Evolutionary conservation across 345 rosid species (phyloP), one percentile per base, ranked within the genome.

Genomic region (Nasturtium officinale): DNA sequence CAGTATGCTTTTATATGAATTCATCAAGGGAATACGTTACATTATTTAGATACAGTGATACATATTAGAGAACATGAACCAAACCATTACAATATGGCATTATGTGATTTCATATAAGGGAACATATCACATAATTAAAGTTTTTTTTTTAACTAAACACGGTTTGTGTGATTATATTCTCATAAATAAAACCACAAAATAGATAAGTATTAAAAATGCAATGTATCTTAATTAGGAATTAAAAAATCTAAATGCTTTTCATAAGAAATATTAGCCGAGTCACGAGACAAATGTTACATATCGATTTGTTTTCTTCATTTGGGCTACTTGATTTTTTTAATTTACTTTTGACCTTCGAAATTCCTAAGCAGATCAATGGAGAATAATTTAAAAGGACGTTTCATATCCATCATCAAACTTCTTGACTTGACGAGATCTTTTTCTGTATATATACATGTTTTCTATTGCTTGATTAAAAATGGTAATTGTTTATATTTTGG

Each of bases 41-140:
- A 40, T 4, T 11, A 13, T 40, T 40, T 12, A 13, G 29, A 60
- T 48, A 40, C n/a, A 12, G 42, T 26, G 13, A 10, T 9, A 35
- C 40, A 15, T 18, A 11, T 17, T 71, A 12, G 51, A 61, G 32
- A 52, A 18, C 8, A 40, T 29, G 54, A 54, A 53, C 28, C 45
- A 30, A 53, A 20, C 45, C 40, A 54, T 13, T 62, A 29, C 9
- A 21, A 21, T 53, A n/a, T 5, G 42, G 42, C 1, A 32, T 20
- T 46, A 69, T n/a, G 10, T 57, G 32, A 69, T 45, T 21, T 70
- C 28, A 18, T 40, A 38, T 13, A 28, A 51, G 52, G 61, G 28
- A 60, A 17, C 26, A 23, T 61, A 32, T 9, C 3, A 37, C 42
- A 37, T 9, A 37, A 3, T 37, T 3, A 37, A 47, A 7, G 5